Percentiles rank a stretch among this genome's conserved stretches.
Conservation (phyloP, 2,329 filamentous ascomycete species). For the Aspergillus novofumigatus region DNA sequence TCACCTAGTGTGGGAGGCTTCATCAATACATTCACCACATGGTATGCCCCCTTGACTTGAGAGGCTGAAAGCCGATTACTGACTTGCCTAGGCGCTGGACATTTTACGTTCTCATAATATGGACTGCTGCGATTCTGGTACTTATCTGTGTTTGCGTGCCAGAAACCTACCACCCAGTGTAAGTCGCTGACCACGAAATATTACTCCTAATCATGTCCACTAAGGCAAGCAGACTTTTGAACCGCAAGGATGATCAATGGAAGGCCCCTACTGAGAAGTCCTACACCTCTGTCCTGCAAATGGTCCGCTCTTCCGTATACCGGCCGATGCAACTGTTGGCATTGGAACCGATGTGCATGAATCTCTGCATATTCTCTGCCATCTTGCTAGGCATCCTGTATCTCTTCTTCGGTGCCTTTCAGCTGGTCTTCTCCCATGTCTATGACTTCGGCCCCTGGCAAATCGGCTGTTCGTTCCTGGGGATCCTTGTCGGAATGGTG, state of each 20-base stretch:
- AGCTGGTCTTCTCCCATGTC: constrained; percentile 69
- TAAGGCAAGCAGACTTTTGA: constrained; percentile 49
- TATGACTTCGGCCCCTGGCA: constrained; percentile 78
- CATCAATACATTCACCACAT: constrained; percentile 70
- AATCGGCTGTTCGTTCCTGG: constrained; percentile 71
- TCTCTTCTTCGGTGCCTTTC: constrained; percentile 86
- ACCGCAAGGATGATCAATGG: constrained; percentile 74
- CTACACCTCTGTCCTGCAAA: constrained; percentile 61
- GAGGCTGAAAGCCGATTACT: background rate
- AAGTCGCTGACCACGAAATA: constrained; percentile 13
- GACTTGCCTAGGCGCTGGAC: constrained; percentile 60
- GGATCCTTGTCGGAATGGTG: constrained; percentile 45
- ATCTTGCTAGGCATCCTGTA: constrained; percentile 85
- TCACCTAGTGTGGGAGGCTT: constrained; percentile 60
- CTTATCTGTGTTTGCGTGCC: constrained; percentile 70
- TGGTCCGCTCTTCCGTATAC: constrained; percentile 56
- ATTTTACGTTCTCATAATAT: constrained; percentile 81
- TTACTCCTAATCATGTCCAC: constrained; percentile 38
- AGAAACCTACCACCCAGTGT: constrained; percentile 72
- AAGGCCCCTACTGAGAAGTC: constrained; percentile 71
- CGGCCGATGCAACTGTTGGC: constrained; percentile 72
- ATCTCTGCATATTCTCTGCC: constrained; percentile 76
- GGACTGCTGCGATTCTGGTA: constrained; percentile 61
- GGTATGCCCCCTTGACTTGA: constrained; percentile 38
- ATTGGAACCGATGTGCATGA: constrained; percentile 80